Evolutionary conservation across 2,329 filamentous ascomycete genomes (phyloP), one percentile per base, ranked within the genome.

Genomic region (Colletotrichum horii): DNA sequence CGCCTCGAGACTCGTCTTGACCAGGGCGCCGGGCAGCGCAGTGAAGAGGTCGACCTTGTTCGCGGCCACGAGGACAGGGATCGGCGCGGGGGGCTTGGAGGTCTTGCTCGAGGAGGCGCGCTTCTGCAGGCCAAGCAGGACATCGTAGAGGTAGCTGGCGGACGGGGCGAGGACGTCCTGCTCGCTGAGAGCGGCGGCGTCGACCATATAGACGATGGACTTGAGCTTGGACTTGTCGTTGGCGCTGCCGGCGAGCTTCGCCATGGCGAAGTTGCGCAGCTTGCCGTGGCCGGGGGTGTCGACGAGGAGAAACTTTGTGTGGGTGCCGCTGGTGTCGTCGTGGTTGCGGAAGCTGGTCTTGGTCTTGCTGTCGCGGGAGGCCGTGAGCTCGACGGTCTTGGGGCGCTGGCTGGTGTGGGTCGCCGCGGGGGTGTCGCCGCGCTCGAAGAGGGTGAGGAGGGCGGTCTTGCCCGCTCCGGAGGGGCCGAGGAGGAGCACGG

Each of bases 31-130:
- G 0, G 97, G 97, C 67, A 98, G 87, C 9, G 96, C 95, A 0
- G 97, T 98, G 83, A 99, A 99, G 1, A 99, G 89, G 83, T 99
- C 97, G 82, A 96, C 91, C 89, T 99, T 99, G 85, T 98, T 99
- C 70, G 96, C 96, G 3, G 96, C 96, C 38, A 99, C 88, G 43
- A 99, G 89, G 9, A 99, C 89, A 0, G 94, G 93, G 11, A 97
- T 89, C 36, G 79, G 79, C n/a, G 70, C 38, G 5, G 76, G 74
- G n/a, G 52, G 58, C 70, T 79, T 80, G 14, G 72, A 87, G 2
- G 89, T 89, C 77, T 89, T 92, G 52, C 85, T 83, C 76, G 85
- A 85, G 34, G 91, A 90, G 65, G 92, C 90, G 62, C 93, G 90
- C 84, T 93, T 94, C 87, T 98, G 97, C 74, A 99, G 88, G 4